Conservation (phyloP, 2,329 filamentous ascomycete species). For the Xylaria sp. region DNA sequence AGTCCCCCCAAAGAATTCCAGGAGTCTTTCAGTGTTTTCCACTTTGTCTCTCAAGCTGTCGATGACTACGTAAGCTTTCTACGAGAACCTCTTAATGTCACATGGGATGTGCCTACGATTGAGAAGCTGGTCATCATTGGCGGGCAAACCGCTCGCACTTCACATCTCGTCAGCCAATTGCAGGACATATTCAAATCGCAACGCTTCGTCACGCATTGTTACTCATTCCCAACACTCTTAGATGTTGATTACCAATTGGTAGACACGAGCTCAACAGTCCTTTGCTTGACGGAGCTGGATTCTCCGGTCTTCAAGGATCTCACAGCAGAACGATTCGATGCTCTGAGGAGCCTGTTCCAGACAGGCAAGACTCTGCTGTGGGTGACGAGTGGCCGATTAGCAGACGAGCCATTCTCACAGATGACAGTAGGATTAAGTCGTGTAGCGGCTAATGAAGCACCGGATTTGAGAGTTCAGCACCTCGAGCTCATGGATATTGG, state of each 20-base stretch:
- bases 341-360: not conserved
- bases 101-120: not conserved
- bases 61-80: not conserved
- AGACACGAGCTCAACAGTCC: not conserved
- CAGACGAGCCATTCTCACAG: slow-evolving; percentile 20
- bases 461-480: not conserved
- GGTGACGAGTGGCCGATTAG: slow-evolving; percentile 33
- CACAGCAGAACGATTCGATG: not conserved
- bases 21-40: not conserved
- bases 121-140: slow-evolving; percentile 1
- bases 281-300: slow-evolving; percentile 9
- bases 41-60: not conserved
- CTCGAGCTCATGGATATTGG: slow-evolving; percentile 18
- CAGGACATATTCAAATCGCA: not conserved
- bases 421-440: slow-evolving; percentile 34
- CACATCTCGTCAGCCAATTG: not conserved
- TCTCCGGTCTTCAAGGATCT: slow-evolving; percentile 17
- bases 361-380: slow-evolving; percentile 32
- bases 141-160: not conserved
- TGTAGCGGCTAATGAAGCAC: slow-evolving; percentile 17
- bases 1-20: not conserved
- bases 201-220: not conserved
- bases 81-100: not conserved
- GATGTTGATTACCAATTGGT: not conserved
- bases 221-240: not conserved